Base-by-base conservation (phyloP, 1,139 yeast genomes). In the Arxiozyma slooffiae region DNA sequence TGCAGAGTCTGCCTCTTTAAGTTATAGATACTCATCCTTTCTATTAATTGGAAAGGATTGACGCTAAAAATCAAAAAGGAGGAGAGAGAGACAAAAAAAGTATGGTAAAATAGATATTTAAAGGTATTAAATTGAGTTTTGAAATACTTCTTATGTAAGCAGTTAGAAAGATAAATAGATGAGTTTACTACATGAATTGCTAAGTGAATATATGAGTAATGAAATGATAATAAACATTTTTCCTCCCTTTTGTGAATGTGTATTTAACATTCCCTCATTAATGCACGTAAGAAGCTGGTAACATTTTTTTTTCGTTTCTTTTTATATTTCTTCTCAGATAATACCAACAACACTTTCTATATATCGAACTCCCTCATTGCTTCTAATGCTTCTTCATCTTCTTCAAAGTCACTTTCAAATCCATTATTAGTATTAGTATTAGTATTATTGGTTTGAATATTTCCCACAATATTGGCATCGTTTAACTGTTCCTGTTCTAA, bases 81-180 rank as follows among this genome's bases (percentile, higher is more conserved):
- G n/a, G n/a, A n/a, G n/a, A n/a, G n/a, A n/a, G 64, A 90, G 90
- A 74, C 48, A 67, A 24, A 64, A 80, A 60, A 80, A 79, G 68
- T 54, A 74, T 39, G 84, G 83, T 18, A 54, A 71, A 7, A 62
- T 82, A 41, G 90, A 89, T 5, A n/a, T 79, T 83, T 62, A 75
- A 71, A 55, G 88, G 88, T 3, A 70, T 82, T 48, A 74, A 82
- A 64, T 88, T 96, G 97, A 89, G 89, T 69, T 88, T 88, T 67
- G 96, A 88, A 67, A 89, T 89, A 72, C 89, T 89, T 68, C 58
- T 89, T 41, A 66, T 89, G 39, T 11, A 14, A 6, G 3, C 14
- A 30, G 36, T 14, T 11, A 30, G 36, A 30, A 30, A 30, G 36
- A 30, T 11, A 14, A 30, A 30, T 14, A 30, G n/a, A 11, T 30